A percentile compares a stretch with the other conserved stretches of the same genome.
Conservation (phyloP, 495 filamentous ascomycete genomes). For the Massariosphaeria phaeospora region DNA sequence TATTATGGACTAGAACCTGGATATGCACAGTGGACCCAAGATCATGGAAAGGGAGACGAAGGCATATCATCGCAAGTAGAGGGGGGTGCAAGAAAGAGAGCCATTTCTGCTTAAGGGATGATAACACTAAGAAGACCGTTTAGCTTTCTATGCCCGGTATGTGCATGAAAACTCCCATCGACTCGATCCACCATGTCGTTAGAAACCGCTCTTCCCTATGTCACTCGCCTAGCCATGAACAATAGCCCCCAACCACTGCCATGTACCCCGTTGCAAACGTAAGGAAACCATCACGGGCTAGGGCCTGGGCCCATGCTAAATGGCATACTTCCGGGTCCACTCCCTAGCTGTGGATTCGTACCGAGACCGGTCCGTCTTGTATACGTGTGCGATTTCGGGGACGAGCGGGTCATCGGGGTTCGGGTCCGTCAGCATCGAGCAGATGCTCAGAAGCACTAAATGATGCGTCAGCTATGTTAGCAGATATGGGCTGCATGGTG, state of each 20-base stretch:
- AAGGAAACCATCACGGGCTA: background rate
- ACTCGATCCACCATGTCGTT: conserved; percentile 4
- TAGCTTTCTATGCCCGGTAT: conserved; percentile 3
- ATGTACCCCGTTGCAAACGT: background rate
- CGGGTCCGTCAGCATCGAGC: conserved; percentile 98
- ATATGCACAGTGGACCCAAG: conserved; percentile 21
- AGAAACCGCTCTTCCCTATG: background rate
- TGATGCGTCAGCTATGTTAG: background rate
- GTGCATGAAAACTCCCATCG: conserved; percentile 1
- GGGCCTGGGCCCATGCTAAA: conserved; percentile 45
- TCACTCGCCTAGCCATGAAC: background rate
- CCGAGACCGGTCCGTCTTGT: conserved; percentile 94
- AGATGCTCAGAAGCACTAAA: conserved; percentile 92
- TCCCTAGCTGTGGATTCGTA: conserved; percentile 97
- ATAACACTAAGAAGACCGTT: conserved; percentile 13
- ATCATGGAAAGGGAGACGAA: conserved; percentile 7
- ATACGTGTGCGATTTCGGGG: conserved; percentile 97
- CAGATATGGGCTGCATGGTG: background rate
- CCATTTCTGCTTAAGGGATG: conserved; percentile 16
- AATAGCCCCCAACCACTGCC: too few species aligned
- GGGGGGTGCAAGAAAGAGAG: conserved; percentile 8
- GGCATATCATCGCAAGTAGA: conserved; percentile 14
- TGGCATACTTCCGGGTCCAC: conserved; percentile 98
- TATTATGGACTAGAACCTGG: conserved; percentile 15
- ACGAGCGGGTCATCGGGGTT: conserved; percentile 98